Percentiles rank a stretch among this genome's conserved stretches.
These are phyloP conservation scores for Thalassiosira livingstoniorum DNA, from an alignment of 352 stramenopile genomes.

Conservation along the genomic window DNA sequence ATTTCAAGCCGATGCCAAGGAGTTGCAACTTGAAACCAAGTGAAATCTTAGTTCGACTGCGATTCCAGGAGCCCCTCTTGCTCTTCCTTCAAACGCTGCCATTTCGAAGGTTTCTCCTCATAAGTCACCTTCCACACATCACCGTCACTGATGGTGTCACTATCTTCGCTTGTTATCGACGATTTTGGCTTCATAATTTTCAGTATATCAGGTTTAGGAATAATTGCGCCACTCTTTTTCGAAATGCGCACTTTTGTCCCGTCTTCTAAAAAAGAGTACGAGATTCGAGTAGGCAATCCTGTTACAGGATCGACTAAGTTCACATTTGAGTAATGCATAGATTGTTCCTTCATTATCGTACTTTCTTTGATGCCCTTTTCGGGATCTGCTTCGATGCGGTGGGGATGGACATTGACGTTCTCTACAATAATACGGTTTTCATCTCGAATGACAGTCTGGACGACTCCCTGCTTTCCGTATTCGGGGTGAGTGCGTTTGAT, in stretches of 20 bases:
- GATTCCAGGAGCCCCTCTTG: constrained; percentile 49
- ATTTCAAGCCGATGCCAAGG: too few relatives aligned
- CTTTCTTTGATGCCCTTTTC: constrained; percentile 67
- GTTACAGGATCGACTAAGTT: constrained; percentile 85
- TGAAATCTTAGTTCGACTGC: too few relatives aligned
- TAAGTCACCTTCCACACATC: constrained; percentile 83
- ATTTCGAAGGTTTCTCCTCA: constrained; percentile 51
- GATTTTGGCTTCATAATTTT: constrained; percentile 86
- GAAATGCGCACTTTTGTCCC: constrained; percentile 94
- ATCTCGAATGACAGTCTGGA: constrained; percentile 74
- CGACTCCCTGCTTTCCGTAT: constrained; percentile 81
- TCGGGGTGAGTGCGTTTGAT: constrained; percentile 80
- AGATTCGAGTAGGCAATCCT: constrained; percentile 77
- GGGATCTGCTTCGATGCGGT: constrained; percentile 74
- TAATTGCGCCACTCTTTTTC: constrained; percentile 95
- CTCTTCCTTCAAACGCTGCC: constrained; percentile 55
- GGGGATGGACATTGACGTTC: constrained; percentile 77
- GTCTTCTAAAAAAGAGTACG: constrained; percentile 88
- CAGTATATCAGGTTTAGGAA: constrained; percentile 92
- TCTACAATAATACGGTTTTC: constrained; percentile 82
- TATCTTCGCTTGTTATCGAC: constrained; percentile 77
- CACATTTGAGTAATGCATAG: constrained; percentile 84
- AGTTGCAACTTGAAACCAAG: too few relatives aligned
- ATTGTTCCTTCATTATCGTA: constrained; percentile 66
- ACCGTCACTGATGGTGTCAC: constrained; percentile 74